phyloP scores from a whole-genome alignment of 2,329 filamentous ascomycete species.

The Calcarisporium arbuscula region DNA sequence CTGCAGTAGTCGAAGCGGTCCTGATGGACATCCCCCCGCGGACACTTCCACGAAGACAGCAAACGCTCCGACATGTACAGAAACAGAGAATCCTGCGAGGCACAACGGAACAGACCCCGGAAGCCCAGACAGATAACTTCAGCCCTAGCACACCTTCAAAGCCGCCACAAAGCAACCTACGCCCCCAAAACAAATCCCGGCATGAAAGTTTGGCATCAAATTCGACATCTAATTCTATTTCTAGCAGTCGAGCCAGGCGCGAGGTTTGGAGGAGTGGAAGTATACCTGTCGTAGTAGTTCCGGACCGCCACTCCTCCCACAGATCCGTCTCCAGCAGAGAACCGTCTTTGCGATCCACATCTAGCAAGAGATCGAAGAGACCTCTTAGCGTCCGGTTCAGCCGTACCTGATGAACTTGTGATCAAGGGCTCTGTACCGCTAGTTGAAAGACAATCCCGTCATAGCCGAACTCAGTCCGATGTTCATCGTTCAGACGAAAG shows the following conservation, averaged over 20 bases:
- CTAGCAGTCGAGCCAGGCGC: slow-evolving; percentile 49
- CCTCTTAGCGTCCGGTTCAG: slow-evolving; percentile 47
- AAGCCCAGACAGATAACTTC: slow-evolving; percentile 7
- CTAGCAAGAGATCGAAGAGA: slow-evolving; percentile 48
- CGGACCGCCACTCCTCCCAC: slow-evolving; percentile 49
- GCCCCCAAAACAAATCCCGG: slow-evolving; percentile 23
- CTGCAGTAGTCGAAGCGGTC: slow-evolving; percentile 52
- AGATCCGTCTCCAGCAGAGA: slow-evolving; percentile 44
- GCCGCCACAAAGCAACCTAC: slow-evolving; percentile 21
- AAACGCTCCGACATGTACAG: slow-evolving; percentile 55
- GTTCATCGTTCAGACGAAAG: slow-evolving; percentile 46
- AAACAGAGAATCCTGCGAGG: slow-evolving; percentile 48
- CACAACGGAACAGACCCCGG: slow-evolving; percentile 19
- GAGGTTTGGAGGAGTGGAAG: slow-evolving; percentile 54
- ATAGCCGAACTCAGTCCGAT: slow-evolving; percentile 37
- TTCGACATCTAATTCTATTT: slow-evolving; percentile 41
- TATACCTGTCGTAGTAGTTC: slow-evolving; percentile 58
- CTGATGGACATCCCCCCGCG: slow-evolving; percentile 42
- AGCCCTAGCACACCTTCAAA: slow-evolving; percentile 14
- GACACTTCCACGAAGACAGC: slow-evolving; percentile 36
- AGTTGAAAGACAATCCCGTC: slow-evolving; percentile 35
- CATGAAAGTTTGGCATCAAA: slow-evolving; percentile 45
- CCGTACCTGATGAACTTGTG: slow-evolving; percentile 34
- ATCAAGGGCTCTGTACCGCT: slow-evolving; percentile 35
- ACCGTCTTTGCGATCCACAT: slow-evolving; percentile 55